Percentiles rank a stretch among this genome's conserved stretches.
These are phyloP conservation scores for Xylaria curta DNA, from an alignment of 495 filamentous ascomycete species.

Conservation along the genomic window DNA sequence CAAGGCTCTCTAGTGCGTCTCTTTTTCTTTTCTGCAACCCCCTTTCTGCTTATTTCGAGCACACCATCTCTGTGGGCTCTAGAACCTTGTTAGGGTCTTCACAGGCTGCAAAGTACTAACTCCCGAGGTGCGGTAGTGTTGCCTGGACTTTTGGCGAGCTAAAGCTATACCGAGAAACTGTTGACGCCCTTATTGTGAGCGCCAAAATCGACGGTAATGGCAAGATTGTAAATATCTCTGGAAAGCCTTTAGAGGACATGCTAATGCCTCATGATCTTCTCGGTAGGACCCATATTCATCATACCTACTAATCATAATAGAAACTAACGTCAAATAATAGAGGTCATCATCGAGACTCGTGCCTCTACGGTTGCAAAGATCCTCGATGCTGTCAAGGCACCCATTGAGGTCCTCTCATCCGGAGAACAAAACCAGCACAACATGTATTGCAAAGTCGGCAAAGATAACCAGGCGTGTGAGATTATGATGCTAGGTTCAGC, in stretches of 20 bases:
- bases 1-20: constrained; percentile 23
- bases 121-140: constrained; percentile 1
- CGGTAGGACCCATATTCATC: constrained; percentile 18
- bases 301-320: not conserved
- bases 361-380: constrained; percentile 22
- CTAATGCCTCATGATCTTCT: constrained; percentile 19
- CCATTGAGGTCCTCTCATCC: constrained; percentile 11
- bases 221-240: constrained; percentile 24
- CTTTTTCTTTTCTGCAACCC: not conserved
- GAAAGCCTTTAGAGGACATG: constrained; percentile 22
- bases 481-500: constrained; percentile 32
- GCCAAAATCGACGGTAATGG: constrained; percentile 17
- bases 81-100: not conserved
- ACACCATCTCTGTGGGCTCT: not conserved
- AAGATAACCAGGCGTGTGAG: constrained; percentile 25
- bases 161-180: constrained; percentile 26
- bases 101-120: not conserved
- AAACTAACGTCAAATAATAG: constrained; percentile 12
- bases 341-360: constrained; percentile 16
- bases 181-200: constrained; percentile 28
- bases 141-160: constrained; percentile 29
- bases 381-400: constrained; percentile 5
- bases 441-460: constrained; percentile 23
- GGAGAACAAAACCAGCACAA: not conserved
- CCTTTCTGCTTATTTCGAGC: no score